Conservation (phyloP, 768 basidiomycete genomes). For the Clathrus columnatus region DNA sequence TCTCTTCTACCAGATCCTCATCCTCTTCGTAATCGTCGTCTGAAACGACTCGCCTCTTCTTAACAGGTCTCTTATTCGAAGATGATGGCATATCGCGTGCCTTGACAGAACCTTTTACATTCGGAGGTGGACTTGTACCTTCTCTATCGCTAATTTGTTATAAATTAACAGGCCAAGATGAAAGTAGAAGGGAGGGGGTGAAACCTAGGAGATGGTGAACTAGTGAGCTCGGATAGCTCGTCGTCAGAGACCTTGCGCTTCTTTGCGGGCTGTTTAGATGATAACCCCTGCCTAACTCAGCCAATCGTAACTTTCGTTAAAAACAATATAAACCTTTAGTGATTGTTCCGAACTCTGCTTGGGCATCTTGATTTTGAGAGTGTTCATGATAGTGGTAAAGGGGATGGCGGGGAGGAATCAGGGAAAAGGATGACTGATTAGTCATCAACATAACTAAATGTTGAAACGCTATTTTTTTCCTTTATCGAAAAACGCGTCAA, state of each 20-base stretch:
- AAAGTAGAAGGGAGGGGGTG: background rate
- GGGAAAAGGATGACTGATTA: too few relatives aligned
- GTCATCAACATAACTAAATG: background rate
- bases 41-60: background rate
- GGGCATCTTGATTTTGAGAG: background rate
- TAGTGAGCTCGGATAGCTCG: background rate
- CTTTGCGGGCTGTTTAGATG: background rate
- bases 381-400: background rate
- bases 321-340: slow-evolving; percentile 8
- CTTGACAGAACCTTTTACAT: background rate
- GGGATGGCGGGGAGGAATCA: background rate
- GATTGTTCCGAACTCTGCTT: background rate
- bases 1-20: slow-evolving; percentile 8
- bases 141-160: background rate
- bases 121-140: background rate
- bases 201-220: background rate
- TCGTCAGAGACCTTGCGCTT: slow-evolving; percentile 8
- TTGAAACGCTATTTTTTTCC: background rate
- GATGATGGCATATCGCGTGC: background rate
- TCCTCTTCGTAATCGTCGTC: slow-evolving; percentile 11
- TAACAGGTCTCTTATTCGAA: background rate
- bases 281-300: background rate
- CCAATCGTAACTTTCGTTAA: background rate
- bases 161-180: background rate
- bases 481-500: background rate